Percentiles rank a stretch among this genome's conserved stretches.
These are phyloP conservation scores for Penicillium cinerascens DNA, from an alignment of 495 filamentous ascomycete species.

Conservation along the genomic window DNA sequence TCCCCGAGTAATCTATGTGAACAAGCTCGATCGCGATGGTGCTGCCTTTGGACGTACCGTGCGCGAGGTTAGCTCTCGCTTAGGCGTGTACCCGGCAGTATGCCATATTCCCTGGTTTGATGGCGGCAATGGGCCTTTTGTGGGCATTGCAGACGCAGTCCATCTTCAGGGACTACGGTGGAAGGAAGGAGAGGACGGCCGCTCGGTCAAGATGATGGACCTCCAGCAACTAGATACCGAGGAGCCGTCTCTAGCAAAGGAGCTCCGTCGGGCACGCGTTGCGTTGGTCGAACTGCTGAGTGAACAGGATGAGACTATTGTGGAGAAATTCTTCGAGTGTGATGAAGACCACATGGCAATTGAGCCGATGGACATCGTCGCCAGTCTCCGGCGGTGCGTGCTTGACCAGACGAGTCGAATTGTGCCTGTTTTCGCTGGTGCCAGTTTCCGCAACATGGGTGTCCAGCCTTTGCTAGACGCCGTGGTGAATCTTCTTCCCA, in stretches of 20 bases:
- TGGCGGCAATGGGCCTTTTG: conserved; percentile 65
- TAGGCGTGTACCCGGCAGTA: conserved; percentile 81
- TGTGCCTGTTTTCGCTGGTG: conserved; percentile 85
- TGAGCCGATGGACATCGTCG: conserved; percentile 58
- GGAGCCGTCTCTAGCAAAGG: conserved; percentile 56
- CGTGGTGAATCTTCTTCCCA: conserved; percentile 80
- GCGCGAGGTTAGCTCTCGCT: conserved; percentile 73
- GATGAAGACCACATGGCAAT: conserved; percentile 70
- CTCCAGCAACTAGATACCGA: conserved; percentile 50
- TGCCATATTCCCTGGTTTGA: conserved; percentile 95
- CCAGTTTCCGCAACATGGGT: conserved; percentile 90
- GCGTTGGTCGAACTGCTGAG: conserved; percentile 79
- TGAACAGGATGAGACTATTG: conserved; percentile 80
- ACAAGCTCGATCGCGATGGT: conserved; percentile 94
- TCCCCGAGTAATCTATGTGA: conserved; percentile 83
- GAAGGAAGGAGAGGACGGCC: conserved; percentile 64
- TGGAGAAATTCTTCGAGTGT: conserved; percentile 76
- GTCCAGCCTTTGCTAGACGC: conserved; percentile 91
- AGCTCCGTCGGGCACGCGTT: conserved; percentile 71
- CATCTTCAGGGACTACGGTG: conserved; percentile 52
- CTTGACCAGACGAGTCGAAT: conserved; percentile 53
- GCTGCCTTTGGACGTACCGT: conserved; percentile 86
- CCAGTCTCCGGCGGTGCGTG: conserved; percentile 70
- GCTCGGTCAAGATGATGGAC: conserved; percentile 48
- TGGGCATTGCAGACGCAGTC: conserved; percentile 81